Base-by-base conservation (phyloP, 2,329 filamentous ascomycete genomes). In the Chaetomium strumarium region DNA sequence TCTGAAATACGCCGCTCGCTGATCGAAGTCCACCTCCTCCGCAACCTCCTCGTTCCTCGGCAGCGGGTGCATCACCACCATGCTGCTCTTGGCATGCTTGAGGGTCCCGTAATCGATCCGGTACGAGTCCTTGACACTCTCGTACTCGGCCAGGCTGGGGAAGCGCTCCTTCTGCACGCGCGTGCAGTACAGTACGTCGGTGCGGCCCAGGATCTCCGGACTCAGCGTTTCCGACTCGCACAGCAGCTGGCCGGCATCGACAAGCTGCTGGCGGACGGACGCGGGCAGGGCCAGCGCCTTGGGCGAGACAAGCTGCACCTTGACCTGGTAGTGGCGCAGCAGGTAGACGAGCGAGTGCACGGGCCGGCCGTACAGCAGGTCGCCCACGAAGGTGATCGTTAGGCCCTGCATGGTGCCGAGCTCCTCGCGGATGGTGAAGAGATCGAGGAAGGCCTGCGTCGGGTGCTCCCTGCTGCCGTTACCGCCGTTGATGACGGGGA, bases 391-490 rank as follows among this genome's bases (percentile, higher is more conserved):
- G 46, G 93, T 99, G 66, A 99, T 95, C 41, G 90, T 97, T 58
- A 99, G 77, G 48, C 92, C 92, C 66, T 92, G 91, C 52, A 97
- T 92, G 0, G 91, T 96, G 58, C 93, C 93, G 9, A 97, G 79
- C 71, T 99, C 93, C 72, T 99, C 93, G 61, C 93, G 89, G 66
- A 99, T 99, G 50, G 93, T 97, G 77, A 96, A 99, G 53, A 99
- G 85, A 66, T 99, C 93, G 19, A 99, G 77, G 79, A 99, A 93
- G 0, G 93, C 93, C 72, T 99, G 93, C 0, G 93, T 99, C 0
- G 93, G 93, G 72, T 99, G 93, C 75, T 99, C 93, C 63, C 89
- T 85, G 72, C 87, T 90, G 58, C 93, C 93, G 68, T 99, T 99
- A 46, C 93, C 93, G 59, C 90, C 93, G 68, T 99, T 99, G 77